Percentiles rank a stretch among this genome's conserved stretches.
These are phyloP conservation scores for Fraxinus floribunda DNA, from an alignment of 305 asterid genomes.

Conservation along the genomic window DNA sequence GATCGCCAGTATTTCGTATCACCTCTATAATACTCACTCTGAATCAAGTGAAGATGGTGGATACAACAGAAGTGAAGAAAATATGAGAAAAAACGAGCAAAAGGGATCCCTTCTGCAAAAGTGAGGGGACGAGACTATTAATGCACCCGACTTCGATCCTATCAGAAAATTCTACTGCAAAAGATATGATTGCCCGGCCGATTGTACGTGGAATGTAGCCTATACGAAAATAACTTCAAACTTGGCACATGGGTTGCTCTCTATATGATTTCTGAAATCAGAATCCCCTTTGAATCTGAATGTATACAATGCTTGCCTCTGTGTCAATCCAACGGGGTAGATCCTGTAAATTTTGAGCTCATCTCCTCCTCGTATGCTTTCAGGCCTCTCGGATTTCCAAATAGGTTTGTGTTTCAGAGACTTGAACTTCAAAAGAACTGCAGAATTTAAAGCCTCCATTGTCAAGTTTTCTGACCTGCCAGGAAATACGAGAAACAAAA, in stretches of 20 bases:
- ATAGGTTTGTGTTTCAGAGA: constrained; percentile 64
- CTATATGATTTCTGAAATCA: constrained; percentile 58
- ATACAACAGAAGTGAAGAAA: neutral
- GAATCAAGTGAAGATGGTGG: neutral
- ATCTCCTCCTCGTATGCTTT: constrained; percentile 64
- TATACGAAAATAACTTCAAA: constrained; percentile 90
- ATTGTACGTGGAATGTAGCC: neutral
- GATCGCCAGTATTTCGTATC: neutral
- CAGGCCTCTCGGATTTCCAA: constrained; percentile 87
- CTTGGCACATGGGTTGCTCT: constrained; percentile 69
- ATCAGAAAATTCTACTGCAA: neutral
- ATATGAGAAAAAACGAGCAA: neutral
- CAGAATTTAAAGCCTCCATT: constrained; percentile 58
- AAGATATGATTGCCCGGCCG: neutral
- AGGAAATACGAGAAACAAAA: neutral
- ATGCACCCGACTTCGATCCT: constrained; percentile 4
- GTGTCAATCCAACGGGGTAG: constrained; percentile 76
- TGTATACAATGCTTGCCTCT: constrained; percentile 81
- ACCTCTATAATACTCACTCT: neutral
- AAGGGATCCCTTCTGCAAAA: constrained; percentile 15
- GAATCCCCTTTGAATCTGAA: constrained; percentile 62
- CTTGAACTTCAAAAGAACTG: constrained; percentile 52
- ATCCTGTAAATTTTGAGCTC: constrained; percentile 66
- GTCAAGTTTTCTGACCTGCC: constrained; percentile 80
- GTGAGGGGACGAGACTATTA: neutral